phyloP scores from a whole-genome alignment of 768 basidiomycete species.

The Auricularia sp. region DNA sequence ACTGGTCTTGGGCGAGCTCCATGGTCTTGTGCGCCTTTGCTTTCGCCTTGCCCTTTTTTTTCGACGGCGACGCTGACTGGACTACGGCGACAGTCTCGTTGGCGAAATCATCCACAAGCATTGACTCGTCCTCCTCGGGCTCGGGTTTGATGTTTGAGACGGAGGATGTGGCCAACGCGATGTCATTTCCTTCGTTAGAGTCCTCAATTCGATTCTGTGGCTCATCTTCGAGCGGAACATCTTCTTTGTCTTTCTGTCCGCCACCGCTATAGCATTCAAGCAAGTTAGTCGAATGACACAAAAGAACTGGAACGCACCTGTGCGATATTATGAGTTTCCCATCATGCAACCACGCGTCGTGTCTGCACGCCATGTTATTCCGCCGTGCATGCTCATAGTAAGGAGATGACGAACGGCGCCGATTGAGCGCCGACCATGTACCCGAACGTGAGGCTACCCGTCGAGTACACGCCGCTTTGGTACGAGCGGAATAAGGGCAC shows the following conservation, averaged over 20 bases:
- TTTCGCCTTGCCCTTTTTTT: slow-evolving; percentile 24
- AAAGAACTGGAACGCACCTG: slow-evolving; percentile 41
- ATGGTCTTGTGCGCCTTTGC: not conserved
- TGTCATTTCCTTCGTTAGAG: too few relatives aligned
- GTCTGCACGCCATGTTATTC: slow-evolving; percentile 30
- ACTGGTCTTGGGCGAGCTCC: slow-evolving; percentile 52
- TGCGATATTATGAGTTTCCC: slow-evolving; percentile 75
- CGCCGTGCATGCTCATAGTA: not conserved
- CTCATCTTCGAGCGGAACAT: too few relatives aligned
- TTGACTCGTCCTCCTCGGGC: too few relatives aligned
- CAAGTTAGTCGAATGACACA: too few relatives aligned
- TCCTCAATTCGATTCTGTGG: too few relatives aligned
- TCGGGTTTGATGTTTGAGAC: too few relatives aligned
- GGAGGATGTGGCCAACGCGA: too few relatives aligned
- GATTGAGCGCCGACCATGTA: slow-evolving; percentile 68
- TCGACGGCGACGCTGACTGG: slow-evolving; percentile 39
- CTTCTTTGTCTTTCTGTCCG: too few relatives aligned
- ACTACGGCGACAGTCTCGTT: too few relatives aligned
- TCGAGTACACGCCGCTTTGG: slow-evolving; percentile 69
- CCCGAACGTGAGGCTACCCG: slow-evolving; percentile 51
- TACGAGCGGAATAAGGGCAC: slow-evolving; percentile 57
- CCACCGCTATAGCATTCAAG: too few relatives aligned
- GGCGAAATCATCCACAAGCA: too few relatives aligned
- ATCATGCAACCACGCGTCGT: slow-evolving; percentile 52
- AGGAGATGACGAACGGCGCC: slow-evolving; percentile 37